Evolutionary conservation across 2,329 filamentous ascomycete species (phyloP).

Genomic region (Fusarium sp.): DNA sequence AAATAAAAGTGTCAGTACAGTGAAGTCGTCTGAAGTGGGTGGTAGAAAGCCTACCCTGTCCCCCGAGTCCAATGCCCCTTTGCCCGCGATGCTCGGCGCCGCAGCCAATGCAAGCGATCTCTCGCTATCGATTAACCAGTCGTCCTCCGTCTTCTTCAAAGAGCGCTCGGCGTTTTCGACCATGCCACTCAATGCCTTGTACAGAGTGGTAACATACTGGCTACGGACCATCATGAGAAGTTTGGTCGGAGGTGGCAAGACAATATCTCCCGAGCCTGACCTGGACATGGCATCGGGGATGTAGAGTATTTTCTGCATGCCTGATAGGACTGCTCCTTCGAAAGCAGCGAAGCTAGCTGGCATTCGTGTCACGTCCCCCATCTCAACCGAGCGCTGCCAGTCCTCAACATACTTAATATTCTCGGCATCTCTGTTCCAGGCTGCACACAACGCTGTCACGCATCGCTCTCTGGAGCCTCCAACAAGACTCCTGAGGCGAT

Average conservation of each 20-base stretch:
- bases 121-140: constrained; percentile 64
- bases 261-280: constrained; percentile 77
- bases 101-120: constrained; percentile 49
- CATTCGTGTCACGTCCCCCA: constrained; percentile 90
- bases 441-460: constrained; percentile 83
- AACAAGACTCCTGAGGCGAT: constrained; percentile 80
- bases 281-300: constrained; percentile 85
- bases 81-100: constrained; percentile 51
- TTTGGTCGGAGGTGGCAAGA: constrained; percentile 86
- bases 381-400: constrained; percentile 85
- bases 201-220: constrained; percentile 92
- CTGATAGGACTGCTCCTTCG: constrained; percentile 80
- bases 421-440: constrained; percentile 94
- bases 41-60: constrained; percentile 60
- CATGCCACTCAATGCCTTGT: constrained; percentile 94
- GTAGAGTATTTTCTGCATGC: constrained; percentile 96
- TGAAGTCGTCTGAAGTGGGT: not conserved
- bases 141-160: constrained; percentile 69
- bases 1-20: constrained; percentile 41
- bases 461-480: constrained; percentile 84
- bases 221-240: constrained; percentile 88
- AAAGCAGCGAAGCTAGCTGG: constrained; percentile 86
- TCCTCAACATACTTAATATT: constrained; percentile 93
- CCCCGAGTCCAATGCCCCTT: constrained; percentile 62
- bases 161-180: constrained; percentile 93